Percentiles rank a stretch among this genome's conserved stretches.
phyloP scores from a whole-genome alignment of 495 filamentous ascomycete genomes.

The Immersiella caudata region DNA sequence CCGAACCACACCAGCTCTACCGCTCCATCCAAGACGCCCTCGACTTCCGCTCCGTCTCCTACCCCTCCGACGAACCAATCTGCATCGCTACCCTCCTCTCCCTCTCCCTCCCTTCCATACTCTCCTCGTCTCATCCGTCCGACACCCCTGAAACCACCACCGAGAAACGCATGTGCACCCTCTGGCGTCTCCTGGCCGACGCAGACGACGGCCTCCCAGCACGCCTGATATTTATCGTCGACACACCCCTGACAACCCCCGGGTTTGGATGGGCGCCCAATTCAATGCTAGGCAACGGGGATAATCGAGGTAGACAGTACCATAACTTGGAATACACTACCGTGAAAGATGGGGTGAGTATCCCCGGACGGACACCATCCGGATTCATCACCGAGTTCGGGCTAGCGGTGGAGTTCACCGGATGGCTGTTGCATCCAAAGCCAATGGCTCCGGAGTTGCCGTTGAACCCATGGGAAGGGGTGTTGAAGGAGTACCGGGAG shows the following conservation, averaged over 20 bases:
- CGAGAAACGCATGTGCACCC: slow-evolving; percentile 27
- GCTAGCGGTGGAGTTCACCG: slow-evolving; percentile 1
- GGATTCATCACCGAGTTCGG: background rate
- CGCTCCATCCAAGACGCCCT: slow-evolving; percentile 28
- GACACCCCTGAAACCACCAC: background rate
- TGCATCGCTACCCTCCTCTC: slow-evolving; percentile 39
- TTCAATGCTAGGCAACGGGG: slow-evolving; percentile 5
- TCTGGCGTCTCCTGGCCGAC: slow-evolving; percentile 28
- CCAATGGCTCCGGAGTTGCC: background rate
- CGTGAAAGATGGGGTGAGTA: background rate
- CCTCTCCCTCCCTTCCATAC: slow-evolving; percentile 20
- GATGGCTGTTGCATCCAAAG: background rate
- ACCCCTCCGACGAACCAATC: slow-evolving; percentile 39
- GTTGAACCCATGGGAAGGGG: slow-evolving; percentile 8
- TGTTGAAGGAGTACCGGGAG: background rate
- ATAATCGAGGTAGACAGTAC: background rate
- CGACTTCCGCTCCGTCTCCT: slow-evolving; percentile 34
- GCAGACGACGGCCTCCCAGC: slow-evolving; percentile 25
- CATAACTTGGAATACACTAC: background rate
- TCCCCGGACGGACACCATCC: background rate
- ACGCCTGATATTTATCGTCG: slow-evolving; percentile 29
- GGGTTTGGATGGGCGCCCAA: slow-evolving; percentile 32
- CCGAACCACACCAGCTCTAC: slow-evolving; percentile 3
- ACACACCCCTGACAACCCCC: slow-evolving; percentile 17
- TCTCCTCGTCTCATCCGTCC: background rate